These are phyloP conservation scores for Allomyces javanicus DNA, from an alignment of 192 early-diverging fungal species.

Conservation along the genomic window DNA sequence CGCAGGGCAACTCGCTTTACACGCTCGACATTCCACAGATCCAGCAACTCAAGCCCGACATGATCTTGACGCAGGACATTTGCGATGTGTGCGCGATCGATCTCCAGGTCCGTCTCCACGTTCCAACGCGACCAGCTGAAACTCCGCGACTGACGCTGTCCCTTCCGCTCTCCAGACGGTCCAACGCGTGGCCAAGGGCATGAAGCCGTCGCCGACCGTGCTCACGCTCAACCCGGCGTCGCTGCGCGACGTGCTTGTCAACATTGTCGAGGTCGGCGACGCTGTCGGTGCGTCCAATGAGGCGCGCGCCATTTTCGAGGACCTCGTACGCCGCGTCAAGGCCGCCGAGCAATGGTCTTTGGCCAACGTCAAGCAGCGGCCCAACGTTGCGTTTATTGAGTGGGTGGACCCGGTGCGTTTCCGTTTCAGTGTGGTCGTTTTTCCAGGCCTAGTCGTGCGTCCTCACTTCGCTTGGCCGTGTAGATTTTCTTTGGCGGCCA, in stretches of 20 bases:
- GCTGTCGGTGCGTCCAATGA: constrained; percentile 12
- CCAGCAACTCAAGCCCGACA: constrained; percentile 15
- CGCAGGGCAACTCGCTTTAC: constrained; percentile 21
- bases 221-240: constrained; percentile 28
- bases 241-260: constrained; percentile 22
- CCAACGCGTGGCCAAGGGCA: constrained; percentile 19
- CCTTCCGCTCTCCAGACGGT: constrained; percentile 10
- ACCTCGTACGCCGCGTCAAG: not conserved
- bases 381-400: constrained; percentile 22
- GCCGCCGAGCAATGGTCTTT: not conserved
- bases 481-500: constrained; percentile 19
- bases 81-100: constrained; percentile 36
- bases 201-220: constrained; percentile 22
- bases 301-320: constrained; percentile 2
- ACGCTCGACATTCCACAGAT: constrained; percentile 19
- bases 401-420: constrained; percentile 22
- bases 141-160: not conserved
- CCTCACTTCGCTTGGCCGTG: too few relatives aligned
- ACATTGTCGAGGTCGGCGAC: constrained; percentile 21
- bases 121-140: not conserved
- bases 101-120: constrained; percentile 6
- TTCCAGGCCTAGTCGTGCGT: too few relatives aligned
- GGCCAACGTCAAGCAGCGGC: not conserved
- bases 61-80: constrained; percentile 28
- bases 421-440: too few relatives aligned